Conservation (phyloP, 2,329 filamentous ascomycete species). For the Ceratocystis colombiana region DNA sequence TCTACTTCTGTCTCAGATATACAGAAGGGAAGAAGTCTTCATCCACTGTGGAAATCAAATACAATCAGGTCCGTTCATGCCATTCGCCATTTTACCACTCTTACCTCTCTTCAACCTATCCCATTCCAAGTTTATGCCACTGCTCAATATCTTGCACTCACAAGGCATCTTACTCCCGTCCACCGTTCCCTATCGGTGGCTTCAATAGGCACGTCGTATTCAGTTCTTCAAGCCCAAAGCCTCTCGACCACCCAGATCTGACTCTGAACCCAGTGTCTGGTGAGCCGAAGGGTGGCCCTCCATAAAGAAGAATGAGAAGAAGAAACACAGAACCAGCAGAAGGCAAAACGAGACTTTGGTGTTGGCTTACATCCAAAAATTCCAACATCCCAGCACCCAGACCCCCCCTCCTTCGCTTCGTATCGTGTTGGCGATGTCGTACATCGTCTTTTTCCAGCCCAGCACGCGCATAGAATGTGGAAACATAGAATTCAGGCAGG, state of each 20-base stretch:
- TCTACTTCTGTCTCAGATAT: too few relatives aligned
- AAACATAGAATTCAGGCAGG: background rate
- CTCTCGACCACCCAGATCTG: background rate
- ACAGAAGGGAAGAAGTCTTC: too few relatives aligned
- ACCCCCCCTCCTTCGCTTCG: background rate
- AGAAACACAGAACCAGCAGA: background rate
- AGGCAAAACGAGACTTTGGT: background rate
- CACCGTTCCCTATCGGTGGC: too few relatives aligned
- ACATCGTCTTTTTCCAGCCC: background rate
- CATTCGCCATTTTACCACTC: too few relatives aligned
- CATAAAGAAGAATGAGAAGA: background rate
- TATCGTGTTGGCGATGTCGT: constrained; percentile 11
- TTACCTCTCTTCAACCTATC: too few relatives aligned
- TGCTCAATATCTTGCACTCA: too few relatives aligned
- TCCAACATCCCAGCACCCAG: background rate
- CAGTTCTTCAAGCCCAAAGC: too few relatives aligned
- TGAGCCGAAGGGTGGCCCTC: background rate
- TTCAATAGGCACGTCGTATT: too few relatives aligned
- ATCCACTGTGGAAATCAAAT: too few relatives aligned
- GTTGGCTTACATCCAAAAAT: background rate
- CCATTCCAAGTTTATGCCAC: too few relatives aligned
- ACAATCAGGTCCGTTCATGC: too few relatives aligned
- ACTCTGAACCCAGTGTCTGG: background rate
- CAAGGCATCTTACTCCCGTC: too few relatives aligned
- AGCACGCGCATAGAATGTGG: background rate